phyloP scores from a whole-genome alignment of 2,329 filamentous ascomycete species.

The Rhynchosporium graminicola region DNA sequence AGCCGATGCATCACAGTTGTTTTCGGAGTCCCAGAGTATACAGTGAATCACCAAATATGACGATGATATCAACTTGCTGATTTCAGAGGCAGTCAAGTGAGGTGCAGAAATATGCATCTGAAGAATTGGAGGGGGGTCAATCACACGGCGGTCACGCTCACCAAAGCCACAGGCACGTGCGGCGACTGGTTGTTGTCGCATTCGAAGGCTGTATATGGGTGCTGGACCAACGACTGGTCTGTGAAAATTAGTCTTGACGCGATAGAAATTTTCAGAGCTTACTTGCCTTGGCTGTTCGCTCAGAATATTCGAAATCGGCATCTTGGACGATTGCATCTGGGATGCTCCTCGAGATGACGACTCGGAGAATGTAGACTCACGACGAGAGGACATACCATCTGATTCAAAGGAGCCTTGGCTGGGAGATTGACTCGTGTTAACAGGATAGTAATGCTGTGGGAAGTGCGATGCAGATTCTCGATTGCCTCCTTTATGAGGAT shows the following conservation, averaged over 20 bases:
- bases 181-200: constrained; percentile 77
- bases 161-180: constrained; percentile 82
- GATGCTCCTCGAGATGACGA: constrained; percentile 15
- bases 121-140: constrained; percentile 82
- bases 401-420: constrained; percentile 8
- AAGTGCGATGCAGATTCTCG: constrained; percentile 11
- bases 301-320: constrained; percentile 32
- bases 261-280: not conserved
- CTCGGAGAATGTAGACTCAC: constrained; percentile 13
- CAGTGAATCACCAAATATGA: constrained; percentile 74
- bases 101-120: constrained; percentile 68
- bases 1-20: constrained; percentile 65
- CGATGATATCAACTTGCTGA: constrained; percentile 53
- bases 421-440: constrained; percentile 1
- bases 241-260: constrained; percentile 19
- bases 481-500: constrained; percentile 23
- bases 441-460: constrained; percentile 11
- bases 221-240: constrained; percentile 23
- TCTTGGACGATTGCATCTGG: constrained; percentile 18
- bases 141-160: constrained; percentile 77
- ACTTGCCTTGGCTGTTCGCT: constrained; percentile 28
- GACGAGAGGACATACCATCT: constrained; percentile 1
- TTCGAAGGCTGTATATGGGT: constrained; percentile 45
- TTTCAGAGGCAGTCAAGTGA: constrained; percentile 55
- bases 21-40: constrained; percentile 71